A percentile compares a stretch with the other conserved stretches of the same genome.
Conservation (phyloP, 2,329 filamentous ascomycete species). For the Taxawa tesnikishii region DNA sequence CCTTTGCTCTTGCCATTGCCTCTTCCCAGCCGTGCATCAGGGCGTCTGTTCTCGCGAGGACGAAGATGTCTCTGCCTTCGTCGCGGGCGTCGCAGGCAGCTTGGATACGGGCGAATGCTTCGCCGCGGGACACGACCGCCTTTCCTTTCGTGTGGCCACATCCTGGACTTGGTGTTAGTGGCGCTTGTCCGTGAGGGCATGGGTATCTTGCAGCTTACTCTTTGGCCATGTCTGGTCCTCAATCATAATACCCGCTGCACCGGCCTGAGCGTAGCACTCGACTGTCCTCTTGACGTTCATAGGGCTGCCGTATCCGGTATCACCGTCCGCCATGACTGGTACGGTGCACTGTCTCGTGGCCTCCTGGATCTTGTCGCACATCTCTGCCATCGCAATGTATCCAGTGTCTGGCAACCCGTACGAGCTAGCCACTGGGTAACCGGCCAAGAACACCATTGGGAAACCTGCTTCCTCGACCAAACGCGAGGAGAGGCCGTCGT, state of each 20-base stretch:
- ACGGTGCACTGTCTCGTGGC: conserved; percentile 29
- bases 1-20: conserved; percentile 27
- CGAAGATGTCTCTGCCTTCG: conserved; percentile 32
- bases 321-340: conserved; percentile 34
- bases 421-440: conserved; percentile 28
- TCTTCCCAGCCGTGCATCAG: conserved; percentile 33
- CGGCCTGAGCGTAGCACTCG: conserved; percentile 28
- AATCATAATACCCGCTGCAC: conserved; percentile 29
- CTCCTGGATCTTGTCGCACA: conserved; percentile 33
- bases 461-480: conserved; percentile 35
- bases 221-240: conserved; percentile 40
- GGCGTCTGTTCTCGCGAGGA: conserved; percentile 33
- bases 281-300: conserved; percentile 37
- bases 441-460: conserved; percentile 32
- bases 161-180: conserved; percentile 13
- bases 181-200: too few species aligned
- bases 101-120: conserved; percentile 34
- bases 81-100: conserved; percentile 35
- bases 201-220: conserved; percentile 16
- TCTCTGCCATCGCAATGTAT: conserved; percentile 36
- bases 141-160: conserved; percentile 36
- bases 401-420: conserved; percentile 35
- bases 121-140: conserved; percentile 30
- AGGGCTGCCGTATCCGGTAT: conserved; percentile 36
- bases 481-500: too few species aligned